A percentile compares a stretch with the other conserved stretches of the same genome.
Evolutionary conservation across 2,329 filamentous ascomycete species (phyloP).

Genomic region (Botrytis deweyae): DNA sequence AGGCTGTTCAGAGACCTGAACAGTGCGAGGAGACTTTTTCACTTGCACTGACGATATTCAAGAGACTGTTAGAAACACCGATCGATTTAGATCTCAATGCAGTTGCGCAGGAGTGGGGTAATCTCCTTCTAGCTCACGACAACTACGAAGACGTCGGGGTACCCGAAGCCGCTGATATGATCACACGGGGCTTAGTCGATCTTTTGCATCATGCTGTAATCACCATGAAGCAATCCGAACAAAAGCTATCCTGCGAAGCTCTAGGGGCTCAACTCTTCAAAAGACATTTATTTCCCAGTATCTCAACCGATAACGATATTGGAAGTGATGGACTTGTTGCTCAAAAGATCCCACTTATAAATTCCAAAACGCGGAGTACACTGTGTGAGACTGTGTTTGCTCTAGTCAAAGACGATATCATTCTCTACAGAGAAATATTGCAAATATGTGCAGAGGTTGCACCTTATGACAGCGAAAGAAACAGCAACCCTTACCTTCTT

Average conservation of each 20-base stretch:
- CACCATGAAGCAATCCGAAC: conserved; percentile 34
- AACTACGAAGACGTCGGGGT: conserved; percentile 44
- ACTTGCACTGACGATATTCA: conserved; percentile 45
- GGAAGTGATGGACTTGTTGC: conserved; percentile 33
- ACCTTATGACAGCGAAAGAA: conserved; percentile 47
- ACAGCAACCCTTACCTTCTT: conserved; percentile 54
- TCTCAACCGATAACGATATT: conserved; percentile 43
- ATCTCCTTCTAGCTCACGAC: conserved; percentile 43
- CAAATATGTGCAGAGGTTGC: conserved; percentile 51
- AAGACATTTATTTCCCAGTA: conserved; percentile 62
- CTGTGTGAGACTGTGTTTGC: conserved; percentile 60
- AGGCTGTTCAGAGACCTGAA: conserved; percentile 28
- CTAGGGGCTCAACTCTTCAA: conserved; percentile 56
- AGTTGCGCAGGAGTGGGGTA: conserved; percentile 37
- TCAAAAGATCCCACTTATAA: conserved; percentile 50
- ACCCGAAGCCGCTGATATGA: conserved; percentile 37
- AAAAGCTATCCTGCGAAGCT: conserved; percentile 36
- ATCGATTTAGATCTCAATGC: conserved; percentile 30
- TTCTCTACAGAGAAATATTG: conserved; percentile 53
- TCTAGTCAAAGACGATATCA: conserved; percentile 52
- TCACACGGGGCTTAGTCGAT: conserved; percentile 42
- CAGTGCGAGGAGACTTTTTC: conserved; percentile 42
- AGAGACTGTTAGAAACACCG: conserved; percentile 41
- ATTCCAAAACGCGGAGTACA: conserved; percentile 54
- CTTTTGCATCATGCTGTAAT: conserved; percentile 39